phyloP scores from a whole-genome alignment of 805 yeast genomes.

The Metschnikowia arizonensis region DNA sequence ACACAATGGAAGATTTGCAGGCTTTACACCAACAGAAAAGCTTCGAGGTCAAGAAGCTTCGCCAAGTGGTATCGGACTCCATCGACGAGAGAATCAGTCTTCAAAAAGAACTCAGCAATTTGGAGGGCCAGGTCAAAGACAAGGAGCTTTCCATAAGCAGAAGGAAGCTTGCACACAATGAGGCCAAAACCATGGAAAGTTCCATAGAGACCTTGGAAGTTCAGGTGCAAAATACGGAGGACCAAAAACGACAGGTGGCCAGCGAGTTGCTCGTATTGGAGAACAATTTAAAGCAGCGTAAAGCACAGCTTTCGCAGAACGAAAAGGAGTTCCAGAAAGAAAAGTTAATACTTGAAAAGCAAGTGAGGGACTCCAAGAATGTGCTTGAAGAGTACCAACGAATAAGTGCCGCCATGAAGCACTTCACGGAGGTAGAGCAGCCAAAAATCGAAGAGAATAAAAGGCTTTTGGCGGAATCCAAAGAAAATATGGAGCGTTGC shows the following conservation, averaged over 20 bases:
- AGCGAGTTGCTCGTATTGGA: constrained; percentile 14
- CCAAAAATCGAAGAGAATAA: constrained; percentile 24
- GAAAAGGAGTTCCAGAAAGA: constrained; percentile 6
- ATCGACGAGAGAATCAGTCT: constrained; percentile 42
- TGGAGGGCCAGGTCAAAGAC: constrained; percentile 53
- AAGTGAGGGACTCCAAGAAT: background rate
- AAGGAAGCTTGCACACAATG: constrained; percentile 49
- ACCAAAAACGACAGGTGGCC: constrained; percentile 17
- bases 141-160: constrained; percentile 48
- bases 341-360: background rate
- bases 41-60: constrained; percentile 34
- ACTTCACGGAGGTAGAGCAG: constrained; percentile 23
- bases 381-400: constrained; percentile 5
- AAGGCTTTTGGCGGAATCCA: background rate
- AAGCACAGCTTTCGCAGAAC: constrained; percentile 7
- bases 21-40: constrained; percentile 35
- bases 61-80: constrained; percentile 30
- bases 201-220: constrained; percentile 34
- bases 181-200: constrained; percentile 17
- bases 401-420: constrained; percentile 10
- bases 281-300: background rate
- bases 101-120: constrained; percentile 40
- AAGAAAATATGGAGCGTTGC: constrained; percentile 8
- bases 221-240: constrained; percentile 30
- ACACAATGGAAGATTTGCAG: constrained; percentile 46